Evolutionary conservation across 768 basidiomycete genomes (phyloP), one percentile per base, ranked within the genome.

Genomic region (Tylopilus balloui): DNA sequence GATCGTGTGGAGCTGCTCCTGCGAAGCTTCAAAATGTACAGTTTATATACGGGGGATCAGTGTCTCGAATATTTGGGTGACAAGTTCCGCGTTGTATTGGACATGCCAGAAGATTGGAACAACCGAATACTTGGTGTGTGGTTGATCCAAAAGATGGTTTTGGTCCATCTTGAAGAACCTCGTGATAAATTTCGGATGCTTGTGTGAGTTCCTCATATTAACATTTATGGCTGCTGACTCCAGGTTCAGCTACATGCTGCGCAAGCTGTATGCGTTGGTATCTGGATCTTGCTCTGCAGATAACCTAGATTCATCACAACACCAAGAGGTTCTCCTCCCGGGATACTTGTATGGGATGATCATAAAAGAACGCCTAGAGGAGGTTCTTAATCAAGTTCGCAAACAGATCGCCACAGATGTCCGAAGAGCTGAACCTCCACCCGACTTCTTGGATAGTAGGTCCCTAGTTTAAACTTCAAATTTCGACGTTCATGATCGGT

Each of bases 301-400:
- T 71, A 98, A 98, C 65, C 94, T 96, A 5, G 96, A 99, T 77
- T 98, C 94, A 1, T 93, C 96, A 51, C 95, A 98, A 65, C 91
- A 98, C 63, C 96, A 99, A 66, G 96, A 99, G 63, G 92, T 95
- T 40, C 78, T 99, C 12, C 81, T 98, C 6, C 96, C 96, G 1
- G 96, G 96, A 25, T 81, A 75, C 56, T 67, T 99, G 20, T 98
- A 96, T 65, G 85, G 84, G 42, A 97, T 95, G 90, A 96, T 98
- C 61, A 88, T 99, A 73, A 98, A 96, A 70, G 96, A 99, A 68
- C 83, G 90, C 52, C 77, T 98, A 51, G 95, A 97, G 57, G 96
- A 98, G 66, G 83, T 83, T 20, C 70, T 98, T 42, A 86, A 79
- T 56, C 77, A 78, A 58, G 79, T 89, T 62, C 79, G 88, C 44